Evolutionary conservation across 805 yeast genomes (phyloP), one percentile per base, ranked within the genome.

Genomic region (Jamesozyma jinghongensis): DNA sequence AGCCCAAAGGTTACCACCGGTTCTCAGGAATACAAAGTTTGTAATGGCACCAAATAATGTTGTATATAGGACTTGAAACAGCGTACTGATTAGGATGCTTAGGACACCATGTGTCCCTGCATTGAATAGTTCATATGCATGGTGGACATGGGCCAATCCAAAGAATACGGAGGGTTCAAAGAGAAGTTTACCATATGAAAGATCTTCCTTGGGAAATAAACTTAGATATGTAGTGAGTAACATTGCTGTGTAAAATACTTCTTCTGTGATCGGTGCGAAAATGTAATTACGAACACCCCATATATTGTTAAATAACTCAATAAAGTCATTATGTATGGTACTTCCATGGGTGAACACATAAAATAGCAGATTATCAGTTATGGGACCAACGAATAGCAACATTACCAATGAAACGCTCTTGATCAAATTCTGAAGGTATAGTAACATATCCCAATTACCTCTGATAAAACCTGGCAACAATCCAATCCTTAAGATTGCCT

Each of bases 101-200:
- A 40, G 18, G 4, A 46, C 6, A 2, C 48, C 37, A 13, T 49
- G 36, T 4, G 43, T 37, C 1, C 61, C 59, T 13, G 37, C 28
- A 5, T 45, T 42, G 18, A 44, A 47, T 32, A 47, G 32, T 37
- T 58, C 63, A 38, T 52, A 59, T 0, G 57, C 64, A 40, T 62
- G 66, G 37, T 62, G 66, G 7, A 51, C 37, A 40, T 62, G 66
- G 0, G 66, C 65, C 4, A 61, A 34, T 4, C 65, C 65, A 37
- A 62, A 62, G 42, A 53, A 59, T 12, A 58, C 32, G 0, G 62
- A 61, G 3, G 56, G 48, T 34, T 47, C 41, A 52, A 53, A 48
- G 5, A 52, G 26, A 25, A 56, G 41, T 17, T 43, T 34, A 4
- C 34, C 41, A 14, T 34, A 34, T 20, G 40, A 34, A 14, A 48